Evolutionary conservation across 2,329 filamentous ascomycete genomes (phyloP), one percentile per base, ranked within the genome.

Genomic region (Paramyrothecium sp.): DNA sequence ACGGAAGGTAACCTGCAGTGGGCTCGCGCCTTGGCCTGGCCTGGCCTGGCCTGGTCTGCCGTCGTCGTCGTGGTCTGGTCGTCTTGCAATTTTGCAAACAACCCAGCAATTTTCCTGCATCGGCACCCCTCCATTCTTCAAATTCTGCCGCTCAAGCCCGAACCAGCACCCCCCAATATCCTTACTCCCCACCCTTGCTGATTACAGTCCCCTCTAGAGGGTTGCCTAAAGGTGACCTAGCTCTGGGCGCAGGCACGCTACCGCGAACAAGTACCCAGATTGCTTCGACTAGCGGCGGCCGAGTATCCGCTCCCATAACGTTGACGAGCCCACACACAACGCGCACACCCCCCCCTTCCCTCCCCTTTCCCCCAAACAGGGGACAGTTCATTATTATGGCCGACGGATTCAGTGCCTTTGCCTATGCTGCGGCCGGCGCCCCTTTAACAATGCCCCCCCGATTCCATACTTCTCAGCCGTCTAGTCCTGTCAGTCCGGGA

Each of bases 381-480:
- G 19, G 50, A 33, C 20, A 7, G 23, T 51, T 38, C 55, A 67
- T 59, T 62, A 68, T 68, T 62, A 68, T 68, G 66, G 67, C 66
- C 65, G 66, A 68, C 26, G 26, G 26, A 67, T 68, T 66, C 66
- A 67, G 65, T 61, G 66, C 66, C 61, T 67, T 68, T 65, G 60
- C 62, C 60, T 68, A 65, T 61, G 61, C 64, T 59, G 61, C 64
- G 60, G 61, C 64, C 61, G 62, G 63, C 58, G 64, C 67, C 66
- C 66, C 66, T 65, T 68, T 68, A 65, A 59, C 57, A 60, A 58
- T 54, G 56, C 56, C 53, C 57, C 26, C 59, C 51, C 60, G 64
- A 58, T 60, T 67, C 23, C 53, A 57, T 33, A 58, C 55, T 44
- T 44, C 38, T 44, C 38, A 44, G n/a, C 38, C 38, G 38, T 44